These are phyloP conservation scores for Phytophthora pinifolia DNA, from an alignment of 352 stramenopile species.

Conservation along the genomic window DNA sequence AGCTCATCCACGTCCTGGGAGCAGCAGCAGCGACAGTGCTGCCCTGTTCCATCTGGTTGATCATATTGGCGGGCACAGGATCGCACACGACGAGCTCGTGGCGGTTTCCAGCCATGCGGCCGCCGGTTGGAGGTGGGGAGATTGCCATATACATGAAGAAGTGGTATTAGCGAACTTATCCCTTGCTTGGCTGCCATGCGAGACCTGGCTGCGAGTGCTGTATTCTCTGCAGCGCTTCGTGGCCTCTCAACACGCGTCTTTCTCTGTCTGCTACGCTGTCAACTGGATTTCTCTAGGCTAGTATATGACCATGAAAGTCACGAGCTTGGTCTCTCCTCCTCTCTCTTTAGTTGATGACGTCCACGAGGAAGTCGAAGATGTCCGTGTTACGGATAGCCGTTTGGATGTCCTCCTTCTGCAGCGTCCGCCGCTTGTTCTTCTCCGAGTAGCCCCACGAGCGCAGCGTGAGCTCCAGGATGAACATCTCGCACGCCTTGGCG, in stretches of 20 bases:
- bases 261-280: not conserved
- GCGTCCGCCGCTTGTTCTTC: constrained; percentile 90
- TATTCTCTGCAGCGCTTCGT: no score
- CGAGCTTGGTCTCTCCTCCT: no score
- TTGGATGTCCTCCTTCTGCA: constrained; percentile 99
- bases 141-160: no score
- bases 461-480: constrained; percentile 99
- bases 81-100: constrained; percentile 83
- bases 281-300: no score
- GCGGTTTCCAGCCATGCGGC: constrained; percentile 93
- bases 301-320: no score
- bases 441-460: constrained; percentile 90
- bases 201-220: no score
- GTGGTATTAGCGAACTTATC: no score
- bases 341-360: constrained; percentile 88
- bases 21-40: constrained; percentile 51
- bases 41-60: constrained; percentile 50
- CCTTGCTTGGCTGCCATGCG: no score
- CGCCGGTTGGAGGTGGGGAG: no score
- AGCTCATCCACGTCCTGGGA: constrained; percentile 74
- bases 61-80: constrained; percentile 49
- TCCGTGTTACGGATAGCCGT: constrained; percentile 98
- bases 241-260: no score
- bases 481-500: constrained; percentile 99
- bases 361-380: constrained; percentile 99